Percentiles rank a stretch among this genome's conserved stretches.
These are phyloP conservation scores for Monosporozyma solicola DNA, from an alignment of 805 yeast genomes.

Conservation along the genomic window DNA sequence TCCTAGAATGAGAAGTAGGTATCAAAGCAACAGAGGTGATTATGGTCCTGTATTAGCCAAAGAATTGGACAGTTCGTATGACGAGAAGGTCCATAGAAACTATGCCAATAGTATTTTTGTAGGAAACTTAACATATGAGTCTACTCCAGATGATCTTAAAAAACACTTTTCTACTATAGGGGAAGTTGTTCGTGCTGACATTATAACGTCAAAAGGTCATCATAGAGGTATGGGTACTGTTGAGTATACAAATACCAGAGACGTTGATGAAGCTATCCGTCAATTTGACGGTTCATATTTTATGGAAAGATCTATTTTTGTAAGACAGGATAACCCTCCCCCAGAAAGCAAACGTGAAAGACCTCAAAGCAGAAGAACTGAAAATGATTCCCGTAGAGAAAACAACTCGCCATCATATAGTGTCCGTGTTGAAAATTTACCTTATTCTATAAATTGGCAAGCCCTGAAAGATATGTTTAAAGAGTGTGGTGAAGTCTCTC, in stretches of 20 bases:
- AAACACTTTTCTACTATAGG: constrained; percentile 54
- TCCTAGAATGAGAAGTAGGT: constrained; percentile 11
- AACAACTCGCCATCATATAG: constrained; percentile 32
- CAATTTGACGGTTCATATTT: constrained; percentile 56
- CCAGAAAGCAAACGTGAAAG: constrained; percentile 34
- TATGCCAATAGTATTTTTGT: constrained; percentile 62
- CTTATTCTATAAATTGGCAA: constrained; percentile 77
- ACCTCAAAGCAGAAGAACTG: constrained; percentile 1
- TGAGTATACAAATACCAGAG: constrained; percentile 58
- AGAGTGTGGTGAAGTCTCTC: constrained; percentile 62
- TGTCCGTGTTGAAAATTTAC: constrained; percentile 72
- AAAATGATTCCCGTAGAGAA: constrained; percentile 3
- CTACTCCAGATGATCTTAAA: constrained; percentile 50
- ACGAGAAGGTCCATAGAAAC: constrained; percentile 43
- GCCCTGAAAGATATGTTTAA: constrained; percentile 78
- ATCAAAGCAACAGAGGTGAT: constrained; percentile 13
- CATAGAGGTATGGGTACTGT: constrained; percentile 90
- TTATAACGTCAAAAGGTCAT: constrained; percentile 67
- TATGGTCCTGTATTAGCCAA: constrained; percentile 19
- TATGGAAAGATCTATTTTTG: constrained; percentile 72
- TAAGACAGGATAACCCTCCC: constrained; percentile 86
- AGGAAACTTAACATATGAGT: constrained; percentile 63
- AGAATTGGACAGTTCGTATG: constrained; percentile 21
- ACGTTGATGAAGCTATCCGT: constrained; percentile 63
- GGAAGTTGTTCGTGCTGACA: constrained; percentile 70